phyloP scores from a whole-genome alignment of 805 yeast species.

The Saccharomycopsis malanga region DNA sequence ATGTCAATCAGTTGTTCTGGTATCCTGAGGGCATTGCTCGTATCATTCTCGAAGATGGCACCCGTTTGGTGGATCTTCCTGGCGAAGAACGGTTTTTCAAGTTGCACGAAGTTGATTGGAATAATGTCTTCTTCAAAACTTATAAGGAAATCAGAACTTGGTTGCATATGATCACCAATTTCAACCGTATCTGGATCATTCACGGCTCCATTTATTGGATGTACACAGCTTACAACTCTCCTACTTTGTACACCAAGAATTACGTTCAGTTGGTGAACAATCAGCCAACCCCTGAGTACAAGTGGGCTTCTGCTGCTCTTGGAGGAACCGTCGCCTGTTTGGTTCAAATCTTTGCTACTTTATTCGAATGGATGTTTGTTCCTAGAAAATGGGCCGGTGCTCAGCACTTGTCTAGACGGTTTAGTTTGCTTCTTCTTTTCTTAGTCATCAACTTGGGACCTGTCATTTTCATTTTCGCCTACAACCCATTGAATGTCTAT shows the following conservation, averaged over 20 bases:
- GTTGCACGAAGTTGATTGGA: constrained; percentile 91
- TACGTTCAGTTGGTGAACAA: constrained; percentile 78
- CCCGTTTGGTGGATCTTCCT: constrained; percentile 85
- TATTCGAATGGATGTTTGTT: constrained; percentile 91
- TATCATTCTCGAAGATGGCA: constrained; percentile 85
- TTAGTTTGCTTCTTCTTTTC: constrained; percentile 62
- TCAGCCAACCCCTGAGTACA: constrained; percentile 81
- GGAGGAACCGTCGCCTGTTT: constrained; percentile 85
- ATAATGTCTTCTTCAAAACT: constrained; percentile 87
- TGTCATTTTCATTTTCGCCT: constrained; percentile 75
- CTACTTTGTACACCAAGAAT: constrained; percentile 80
- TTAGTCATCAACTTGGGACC: constrained; percentile 76
- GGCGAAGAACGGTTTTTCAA: constrained; percentile 81
- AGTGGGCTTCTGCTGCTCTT: constrained; percentile 89
- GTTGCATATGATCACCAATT: constrained; percentile 92
- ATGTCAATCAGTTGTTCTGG: constrained; percentile 98
- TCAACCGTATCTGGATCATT: constrained; percentile 96
- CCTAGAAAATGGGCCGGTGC: constrained; percentile 99
- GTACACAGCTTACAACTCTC: constrained; percentile 89
- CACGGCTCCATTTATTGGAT: constrained; percentile 90
- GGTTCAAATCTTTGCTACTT: constrained; percentile 80
- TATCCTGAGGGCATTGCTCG: constrained; percentile 97
- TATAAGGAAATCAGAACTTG: constrained; percentile 94
- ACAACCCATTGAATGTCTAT: constrained; percentile 58
- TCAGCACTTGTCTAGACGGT: constrained; percentile 86